These are phyloP conservation scores for Rosa lucieae DNA, from an alignment of 306 rosid genomes.

Conservation along the genomic window DNA sequence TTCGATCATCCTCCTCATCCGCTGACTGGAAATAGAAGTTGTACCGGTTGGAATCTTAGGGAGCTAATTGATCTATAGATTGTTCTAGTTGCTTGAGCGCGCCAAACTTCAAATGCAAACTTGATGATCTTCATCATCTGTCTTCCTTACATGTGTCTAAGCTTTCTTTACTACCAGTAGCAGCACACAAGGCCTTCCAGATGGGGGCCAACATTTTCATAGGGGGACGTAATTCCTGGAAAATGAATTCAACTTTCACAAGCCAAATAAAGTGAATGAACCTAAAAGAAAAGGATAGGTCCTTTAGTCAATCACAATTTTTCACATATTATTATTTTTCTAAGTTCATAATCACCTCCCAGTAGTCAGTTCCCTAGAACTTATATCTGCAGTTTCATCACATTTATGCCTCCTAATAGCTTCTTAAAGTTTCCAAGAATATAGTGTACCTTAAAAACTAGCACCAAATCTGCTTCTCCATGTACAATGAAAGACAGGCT, in stretches of 20 bases:
- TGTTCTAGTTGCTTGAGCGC: slow-evolving; percentile 10
- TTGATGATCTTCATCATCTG: slow-evolving; percentile 16
- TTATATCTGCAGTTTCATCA: slow-evolving; percentile 1
- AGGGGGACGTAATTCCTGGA: slow-evolving; percentile 69
- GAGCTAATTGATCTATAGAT: neutral
- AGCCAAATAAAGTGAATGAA: slow-evolving; percentile 7
- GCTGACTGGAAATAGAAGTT: neutral
- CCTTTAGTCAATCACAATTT: neutral
- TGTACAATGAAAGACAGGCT: slow-evolving; percentile 62
- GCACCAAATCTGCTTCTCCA: slow-evolving; percentile 60
- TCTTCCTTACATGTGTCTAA: slow-evolving; percentile 27
- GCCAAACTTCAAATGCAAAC: neutral
- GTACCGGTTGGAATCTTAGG: neutral
- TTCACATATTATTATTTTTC: neutral
- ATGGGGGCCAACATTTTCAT: slow-evolving; percentile 78
- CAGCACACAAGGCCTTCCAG: slow-evolving; percentile 86
- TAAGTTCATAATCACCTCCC: neutral
- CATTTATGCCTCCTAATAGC: neutral
- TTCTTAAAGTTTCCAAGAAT: slow-evolving; percentile 2
- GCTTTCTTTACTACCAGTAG: slow-evolving; percentile 45
- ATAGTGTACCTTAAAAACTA: slow-evolving; percentile 67
- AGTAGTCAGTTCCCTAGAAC: neutral
- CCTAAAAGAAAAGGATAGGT: neutral
- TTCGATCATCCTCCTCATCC: slow-evolving; percentile 8
- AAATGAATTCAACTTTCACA: slow-evolving; percentile 25